Base-by-base conservation (phyloP, 495 filamentous ascomycete species). In the Tuber calosporum region DNA sequence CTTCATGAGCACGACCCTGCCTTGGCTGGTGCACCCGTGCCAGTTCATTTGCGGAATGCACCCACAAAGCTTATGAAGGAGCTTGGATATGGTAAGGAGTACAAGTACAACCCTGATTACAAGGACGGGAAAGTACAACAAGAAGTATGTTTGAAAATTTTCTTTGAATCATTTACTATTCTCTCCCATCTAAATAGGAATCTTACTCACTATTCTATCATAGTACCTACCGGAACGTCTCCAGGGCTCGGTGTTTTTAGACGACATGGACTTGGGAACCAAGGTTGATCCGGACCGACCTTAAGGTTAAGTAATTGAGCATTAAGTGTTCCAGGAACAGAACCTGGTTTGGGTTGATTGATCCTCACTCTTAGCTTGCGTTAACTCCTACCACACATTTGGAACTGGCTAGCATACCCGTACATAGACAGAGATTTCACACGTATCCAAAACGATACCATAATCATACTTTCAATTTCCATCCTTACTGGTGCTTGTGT, bases 21-120 rank as follows among this genome's bases (percentile, higher is more conserved):
- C 0, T 84, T 95, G 5, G 94, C 93, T 0, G 87, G 87, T 3
- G 77, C 96, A 67, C 90, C 93, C 0, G 87, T 99, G 17, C 95
- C 95, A 36, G 82, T 96, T 48, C 95, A 99, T 83, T 83, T 99
- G 69, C 83, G 95, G 66, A 97, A 97, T 82, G 94, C 94, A 13
- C 93, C 94, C 2, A 98, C 95, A 9, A 87, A 88, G 79, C 79
- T 97, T 77, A 96, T 99, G 95, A 91, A 92, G 77, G 94, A 97
- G 80, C 83, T 97, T 68, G 94, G 92, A 1, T 93, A 92, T 77
- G 95, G 95, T 15, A 89, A 86, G 69, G 93, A 92, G 82, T 99
- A 99, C 82, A 99, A 99, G 81, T 99, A 99, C 82, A 96, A 96
- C 79, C 95, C 95, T 1, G 90, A 93, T 78, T 99, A 92, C 80